Evolutionary conservation across 805 yeast species (phyloP), one percentile per base, ranked within the genome.

Genomic region (Saccharomycopsis schoenii): DNA sequence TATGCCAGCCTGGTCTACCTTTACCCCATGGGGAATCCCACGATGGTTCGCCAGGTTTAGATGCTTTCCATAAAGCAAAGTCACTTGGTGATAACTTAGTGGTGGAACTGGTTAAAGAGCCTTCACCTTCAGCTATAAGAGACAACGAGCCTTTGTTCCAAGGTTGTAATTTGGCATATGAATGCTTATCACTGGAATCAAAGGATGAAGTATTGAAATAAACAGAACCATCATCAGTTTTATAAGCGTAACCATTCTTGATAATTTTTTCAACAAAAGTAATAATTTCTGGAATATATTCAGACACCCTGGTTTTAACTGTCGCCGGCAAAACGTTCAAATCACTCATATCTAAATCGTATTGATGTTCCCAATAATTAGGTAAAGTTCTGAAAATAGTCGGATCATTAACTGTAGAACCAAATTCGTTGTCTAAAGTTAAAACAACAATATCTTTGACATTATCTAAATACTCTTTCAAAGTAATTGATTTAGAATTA

Each of bases 1-100:
- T 94, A 72, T 94, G 99, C 99, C 99, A 94, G 3, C 99, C 99
- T 14, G 99, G 99, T 72, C 99, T 86, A 59, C 99, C 99, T 62
- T 78, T 78, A 29, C 99, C 99, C 98, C 98, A 94, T 34, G 93
- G 92, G 1, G 97, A 89, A 5, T 79, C 82, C 98, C 98, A 94
- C 56, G 84, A 81, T 25, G 99, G 99, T 75, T 94, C 99, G 68
- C 99, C 99, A 8, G 96, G 93, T 71, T 94, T 94, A 8, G 96
- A 88, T 0, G 92, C 83, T 72, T 94, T 94, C 99, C 99, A 94
- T 41, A 94, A 79, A 0, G 99, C 99, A 74, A 94, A 94, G 73
- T 94, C 99, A 24, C 89, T 87, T 1, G 87, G 73, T 60, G 84
- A 85, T 67, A 78, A 81, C 74, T 94, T 93, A 51, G 77, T 77